These are phyloP conservation scores for Rhododendron griersonianum DNA, from an alignment of 148 eudicot species.

Conservation along the genomic window DNA sequence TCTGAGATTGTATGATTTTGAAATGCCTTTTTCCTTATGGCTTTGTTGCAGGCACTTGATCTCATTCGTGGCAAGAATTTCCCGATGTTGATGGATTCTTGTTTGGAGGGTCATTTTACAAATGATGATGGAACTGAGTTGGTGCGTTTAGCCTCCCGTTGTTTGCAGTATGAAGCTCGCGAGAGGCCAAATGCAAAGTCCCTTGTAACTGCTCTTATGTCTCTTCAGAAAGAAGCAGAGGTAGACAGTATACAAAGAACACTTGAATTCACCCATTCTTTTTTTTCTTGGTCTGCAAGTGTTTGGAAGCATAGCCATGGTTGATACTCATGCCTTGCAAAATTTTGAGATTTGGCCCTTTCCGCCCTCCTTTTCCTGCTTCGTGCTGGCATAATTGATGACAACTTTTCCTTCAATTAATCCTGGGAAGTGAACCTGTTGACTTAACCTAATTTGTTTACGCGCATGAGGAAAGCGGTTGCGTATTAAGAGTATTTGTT, in stretches of 20 bases:
- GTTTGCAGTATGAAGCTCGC: slow-evolving; percentile 73
- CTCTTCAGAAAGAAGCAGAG: slow-evolving; percentile 67
- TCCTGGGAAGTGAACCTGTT: background rate
- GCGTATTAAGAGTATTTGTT: background rate
- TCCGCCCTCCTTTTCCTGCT: background rate
- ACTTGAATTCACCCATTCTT: background rate
- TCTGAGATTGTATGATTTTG: background rate
- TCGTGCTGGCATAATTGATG: background rate
- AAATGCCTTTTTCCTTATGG: background rate
- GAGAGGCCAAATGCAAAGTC: slow-evolving; percentile 75
- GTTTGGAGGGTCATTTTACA: slow-evolving; percentile 67
- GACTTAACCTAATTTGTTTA: background rate
- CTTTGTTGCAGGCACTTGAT: slow-evolving; percentile 55
- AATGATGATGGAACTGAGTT: slow-evolving; percentile 70
- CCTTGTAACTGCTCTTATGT: slow-evolving; percentile 48
- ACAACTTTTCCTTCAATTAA: background rate
- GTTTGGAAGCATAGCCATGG: background rate
- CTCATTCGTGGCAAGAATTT: slow-evolving; percentile 68
- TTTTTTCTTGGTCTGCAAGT: background rate
- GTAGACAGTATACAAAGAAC: slow-evolving; percentile 31
- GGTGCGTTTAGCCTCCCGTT: slow-evolving; percentile 65
- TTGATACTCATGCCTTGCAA: slow-evolving; percentile 2
- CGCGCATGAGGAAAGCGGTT: background rate
- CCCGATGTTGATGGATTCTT: slow-evolving; percentile 65
- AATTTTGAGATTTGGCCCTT: background rate